phyloP scores from a whole-genome alignment of 306 rosid genomes.

The Cucurbita argyrosperma region DNA sequence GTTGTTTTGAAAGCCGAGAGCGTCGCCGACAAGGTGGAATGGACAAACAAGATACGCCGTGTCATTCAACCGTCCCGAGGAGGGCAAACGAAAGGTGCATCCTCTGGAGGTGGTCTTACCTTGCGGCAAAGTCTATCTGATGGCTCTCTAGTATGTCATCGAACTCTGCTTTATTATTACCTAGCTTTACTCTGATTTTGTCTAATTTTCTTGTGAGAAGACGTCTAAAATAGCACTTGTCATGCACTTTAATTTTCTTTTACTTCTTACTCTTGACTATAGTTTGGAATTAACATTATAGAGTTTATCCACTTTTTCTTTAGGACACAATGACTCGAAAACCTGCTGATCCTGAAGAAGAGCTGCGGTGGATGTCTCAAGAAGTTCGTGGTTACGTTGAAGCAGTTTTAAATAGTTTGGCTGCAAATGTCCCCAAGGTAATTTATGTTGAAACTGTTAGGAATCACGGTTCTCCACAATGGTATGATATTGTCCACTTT shows the following conservation, averaged over 20 bases:
- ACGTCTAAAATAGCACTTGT: neutral
- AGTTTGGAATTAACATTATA: neutral
- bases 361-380: conserved; percentile 96
- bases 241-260: neutral
- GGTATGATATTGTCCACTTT: too few species aligned
- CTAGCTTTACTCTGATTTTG: neutral
- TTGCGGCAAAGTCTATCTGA: conserved; percentile 84
- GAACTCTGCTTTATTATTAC: neutral
- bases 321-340: conserved; percentile 91
- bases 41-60: conserved; percentile 69
- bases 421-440: conserved; percentile 93
- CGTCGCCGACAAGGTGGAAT: conserved; percentile 58
- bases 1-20: conserved; percentile 88
- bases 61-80: conserved; percentile 74
- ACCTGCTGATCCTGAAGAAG: conserved; percentile 98
- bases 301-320: neutral
- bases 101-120: conserved; percentile 51
- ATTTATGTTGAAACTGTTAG: neutral
- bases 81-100: conserved; percentile 36
- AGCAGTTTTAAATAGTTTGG: conserved; percentile 97
- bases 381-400: conserved; percentile 98
- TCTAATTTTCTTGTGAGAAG: neutral
- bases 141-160: conserved; percentile 73
- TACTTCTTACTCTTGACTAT: neutral
- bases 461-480: too few species aligned